These are phyloP conservation scores for Hymenoscyphus albidus DNA, from an alignment of 2,329 filamentous ascomycete genomes.

Conservation along the genomic window DNA sequence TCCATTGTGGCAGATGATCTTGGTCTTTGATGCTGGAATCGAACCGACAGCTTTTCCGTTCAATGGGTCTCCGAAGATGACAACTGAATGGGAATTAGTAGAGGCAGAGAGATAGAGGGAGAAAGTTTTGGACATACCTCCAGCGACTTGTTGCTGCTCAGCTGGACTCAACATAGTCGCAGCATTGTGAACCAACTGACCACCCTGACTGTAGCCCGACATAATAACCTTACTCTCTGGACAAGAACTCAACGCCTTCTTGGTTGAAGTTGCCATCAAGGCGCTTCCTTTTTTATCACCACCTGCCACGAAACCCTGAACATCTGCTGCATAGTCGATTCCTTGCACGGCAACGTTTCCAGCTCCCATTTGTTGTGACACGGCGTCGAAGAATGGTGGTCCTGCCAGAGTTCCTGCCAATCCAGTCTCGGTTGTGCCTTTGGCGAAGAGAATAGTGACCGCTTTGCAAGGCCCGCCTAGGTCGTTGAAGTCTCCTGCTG, in stretches of 20 bases:
- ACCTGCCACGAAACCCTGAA: slow-evolving; percentile 32
- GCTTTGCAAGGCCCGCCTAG: slow-evolving; percentile 38
- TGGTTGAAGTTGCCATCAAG: slow-evolving; percentile 35
- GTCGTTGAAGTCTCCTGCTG: slow-evolving; percentile 21
- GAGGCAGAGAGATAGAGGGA: not conserved
- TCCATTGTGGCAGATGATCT: slow-evolving; percentile 25
- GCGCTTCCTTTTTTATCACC: slow-evolving; percentile 41
- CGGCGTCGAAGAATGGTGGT: slow-evolving; percentile 47
- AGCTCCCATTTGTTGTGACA: slow-evolving; percentile 41
- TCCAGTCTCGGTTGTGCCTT: slow-evolving; percentile 49
- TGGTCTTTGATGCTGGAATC: slow-evolving; percentile 21
- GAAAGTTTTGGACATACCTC: slow-evolving; percentile 16
- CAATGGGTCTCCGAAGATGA: slow-evolving; percentile 31
- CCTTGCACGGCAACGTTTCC: slow-evolving; percentile 39
- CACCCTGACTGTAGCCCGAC: slow-evolving; percentile 22
- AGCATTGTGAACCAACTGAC: slow-evolving; percentile 26
- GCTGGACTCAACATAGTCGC: slow-evolving; percentile 15
- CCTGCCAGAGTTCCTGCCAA: slow-evolving; percentile 50
- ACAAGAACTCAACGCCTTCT: slow-evolving; percentile 20
- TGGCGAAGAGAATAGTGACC: slow-evolving; percentile 52
- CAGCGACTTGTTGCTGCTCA: slow-evolving; percentile 19
- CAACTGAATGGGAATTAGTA: slow-evolving; percentile 12
- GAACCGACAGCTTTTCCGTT: slow-evolving; percentile 23
- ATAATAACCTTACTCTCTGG: slow-evolving; percentile 24
- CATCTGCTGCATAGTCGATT: slow-evolving; percentile 19